phyloP scores from a whole-genome alignment of 2,329 filamentous ascomycete species.

The Graphiopsis chlorocephala region DNA sequence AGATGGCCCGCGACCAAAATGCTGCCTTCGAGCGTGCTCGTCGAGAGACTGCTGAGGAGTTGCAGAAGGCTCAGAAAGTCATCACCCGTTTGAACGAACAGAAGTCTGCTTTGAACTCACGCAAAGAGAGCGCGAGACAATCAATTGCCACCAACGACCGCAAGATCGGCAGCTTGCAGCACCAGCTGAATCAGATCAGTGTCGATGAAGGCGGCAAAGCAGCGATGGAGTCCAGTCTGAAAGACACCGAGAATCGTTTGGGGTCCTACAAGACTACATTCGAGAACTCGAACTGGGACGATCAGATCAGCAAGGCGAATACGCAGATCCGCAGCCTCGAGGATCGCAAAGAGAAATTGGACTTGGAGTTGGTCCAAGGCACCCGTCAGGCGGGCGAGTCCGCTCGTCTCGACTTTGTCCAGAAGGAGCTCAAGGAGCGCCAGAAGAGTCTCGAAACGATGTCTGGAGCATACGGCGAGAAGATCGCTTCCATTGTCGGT shows the following conservation, averaged over 20 bases:
- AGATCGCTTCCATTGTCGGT: constrained; percentile 65
- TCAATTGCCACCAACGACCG: constrained; percentile 72
- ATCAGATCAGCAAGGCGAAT: constrained; percentile 65
- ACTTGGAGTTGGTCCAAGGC: constrained; percentile 77
- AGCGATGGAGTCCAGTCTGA: constrained; percentile 69
- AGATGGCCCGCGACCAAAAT: constrained; percentile 73
- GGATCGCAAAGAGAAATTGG: constrained; percentile 67
- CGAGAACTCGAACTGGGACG: constrained; percentile 65
- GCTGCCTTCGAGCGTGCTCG: constrained; percentile 72
- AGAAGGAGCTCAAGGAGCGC: constrained; percentile 73
- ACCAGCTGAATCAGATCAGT: constrained; percentile 67
- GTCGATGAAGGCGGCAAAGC: constrained; percentile 84
- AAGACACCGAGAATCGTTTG: constrained; percentile 65
- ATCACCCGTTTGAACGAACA: constrained; percentile 73
- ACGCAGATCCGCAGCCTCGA: constrained; percentile 67
- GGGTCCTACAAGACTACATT: constrained; percentile 62
- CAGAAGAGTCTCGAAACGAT: constrained; percentile 75
- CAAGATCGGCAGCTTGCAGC: constrained; percentile 64
- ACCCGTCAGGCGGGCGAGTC: constrained; percentile 78
- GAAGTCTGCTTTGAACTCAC: constrained; percentile 69
- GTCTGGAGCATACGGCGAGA: constrained; percentile 68
- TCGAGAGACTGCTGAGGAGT: constrained; percentile 69
- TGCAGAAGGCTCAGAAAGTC: constrained; percentile 67
- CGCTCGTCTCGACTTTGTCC: constrained; percentile 78
- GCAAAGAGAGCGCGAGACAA: constrained; percentile 69